Evolutionary conservation across 2,329 filamentous ascomycete genomes (phyloP), one percentile per base, ranked within the genome.

Genomic region (Ceratocystis harringtonii): DNA sequence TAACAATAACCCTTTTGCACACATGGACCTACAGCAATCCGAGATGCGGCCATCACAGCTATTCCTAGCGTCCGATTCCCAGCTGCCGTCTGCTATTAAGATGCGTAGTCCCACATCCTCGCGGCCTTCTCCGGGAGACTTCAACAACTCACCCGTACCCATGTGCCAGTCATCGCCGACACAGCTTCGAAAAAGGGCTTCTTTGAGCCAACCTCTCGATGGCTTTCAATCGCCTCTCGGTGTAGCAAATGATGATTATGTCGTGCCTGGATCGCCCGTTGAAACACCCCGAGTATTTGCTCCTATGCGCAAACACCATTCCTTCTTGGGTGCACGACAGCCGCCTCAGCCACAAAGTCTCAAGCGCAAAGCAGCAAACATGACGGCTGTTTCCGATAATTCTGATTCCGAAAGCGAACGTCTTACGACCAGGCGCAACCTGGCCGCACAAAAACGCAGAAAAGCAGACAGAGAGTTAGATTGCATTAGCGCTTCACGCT

Each of bases 61-160:
- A 7, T 84, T 84, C 69, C 77, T 75, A 0, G 78, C 80, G 68
- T 84, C 63, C 3, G 66, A 67, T 55, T 63, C 82, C 0, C 82
- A 82, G 68, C 75, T 75, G 41, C 83, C 82, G 1, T 83, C 81
- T 1, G 80, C 76, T 1, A 70, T 78, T 17, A 81, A 78, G 69
- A 75, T 74, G 28, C 72, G 75, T 58, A 84, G 81, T 66, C 82
- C 82, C 22, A 84, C 81, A 0, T 84, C 81, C 1, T 84, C 81
- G 1, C 76, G 81, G 10, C 82, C 82, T 0, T 84, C 82, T 1
- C 81, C 81, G 0, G 74, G 77, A 52, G 69, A 78, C 3, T 77
- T 80, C 10, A 71, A 75, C 28, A 75, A 80, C 62, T 73, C 75
- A 0, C 77, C 79, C 3, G 81, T 80, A 1, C 76, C 80, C 0